These are phyloP conservation scores for Syzygium aqueum DNA, from an alignment of 345 rosid genomes.

Conservation along the genomic window DNA sequence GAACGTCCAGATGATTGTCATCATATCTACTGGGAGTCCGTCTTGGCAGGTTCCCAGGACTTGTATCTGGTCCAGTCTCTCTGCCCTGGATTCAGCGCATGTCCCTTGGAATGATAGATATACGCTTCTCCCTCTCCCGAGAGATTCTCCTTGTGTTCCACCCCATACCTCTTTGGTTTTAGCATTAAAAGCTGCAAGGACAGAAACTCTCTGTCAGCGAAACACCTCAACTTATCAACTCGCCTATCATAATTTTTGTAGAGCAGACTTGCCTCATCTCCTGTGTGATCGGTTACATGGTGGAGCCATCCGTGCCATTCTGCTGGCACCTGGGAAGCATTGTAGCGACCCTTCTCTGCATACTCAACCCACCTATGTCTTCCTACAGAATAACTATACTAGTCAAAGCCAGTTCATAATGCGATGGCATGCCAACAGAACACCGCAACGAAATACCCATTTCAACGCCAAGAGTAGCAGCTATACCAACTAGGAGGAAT, in stretches of 20 bases:
- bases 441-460: not conserved
- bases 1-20: not conserved
- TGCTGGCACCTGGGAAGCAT: conserved; percentile 95
- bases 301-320: conserved; percentile 99
- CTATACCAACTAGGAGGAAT: not conserved
- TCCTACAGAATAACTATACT: conserved; percentile 29
- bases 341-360: conserved; percentile 72
- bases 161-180: conserved; percentile 83
- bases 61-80: conserved; percentile 93
- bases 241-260: not conserved
- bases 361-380: conserved; percentile 97
- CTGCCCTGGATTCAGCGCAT: conserved; percentile 85
- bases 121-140: conserved; percentile 80
- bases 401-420: not conserved
- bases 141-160: conserved; percentile 84
- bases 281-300: conserved; percentile 84
- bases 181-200: conserved; percentile 69
- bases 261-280: conserved; percentile 61
- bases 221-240: not conserved
- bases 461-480: not conserved
- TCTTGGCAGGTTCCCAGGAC: conserved; percentile 76
- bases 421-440: not conserved
- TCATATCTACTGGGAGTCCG: conserved; percentile 12
- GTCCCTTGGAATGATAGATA: conserved; percentile 94
- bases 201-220: not conserved